These are phyloP conservation scores for Backusella mclennaniae DNA, from an alignment of 192 early-diverging fungal genomes.

Conservation along the genomic window DNA sequence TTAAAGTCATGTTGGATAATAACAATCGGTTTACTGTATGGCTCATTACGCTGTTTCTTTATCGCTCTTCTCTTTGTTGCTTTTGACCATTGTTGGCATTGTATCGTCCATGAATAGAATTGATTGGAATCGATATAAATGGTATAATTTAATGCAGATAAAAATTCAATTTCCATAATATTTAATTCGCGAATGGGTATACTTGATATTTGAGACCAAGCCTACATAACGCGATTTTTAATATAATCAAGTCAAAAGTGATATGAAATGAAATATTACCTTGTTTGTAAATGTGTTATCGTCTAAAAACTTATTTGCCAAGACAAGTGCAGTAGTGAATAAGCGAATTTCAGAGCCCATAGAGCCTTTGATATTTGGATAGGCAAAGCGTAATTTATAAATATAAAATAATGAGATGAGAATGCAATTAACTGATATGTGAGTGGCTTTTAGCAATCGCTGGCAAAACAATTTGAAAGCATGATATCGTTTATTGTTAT, in stretches of 20 bases:
- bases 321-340: conserved; percentile 80
- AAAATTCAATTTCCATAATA: conserved; percentile 86
- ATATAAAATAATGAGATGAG: conserved; percentile 64
- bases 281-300: conserved; percentile 91
- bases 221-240: conserved; percentile 13
- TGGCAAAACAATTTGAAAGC: conserved; percentile 48
- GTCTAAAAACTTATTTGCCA: conserved; percentile 82
- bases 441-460: conserved; percentile 55
- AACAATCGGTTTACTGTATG: background rate
- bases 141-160: conserved; percentile 72
- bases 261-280: conserved; percentile 12
- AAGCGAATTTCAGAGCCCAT: conserved; percentile 79
- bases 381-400: conserved; percentile 50
- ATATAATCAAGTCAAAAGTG: too few species aligned
- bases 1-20: conserved; percentile 14
- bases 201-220: conserved; percentile 86
- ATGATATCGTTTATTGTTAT: background rate
- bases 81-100: conserved; percentile 31
- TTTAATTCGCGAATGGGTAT: conserved; percentile 80
- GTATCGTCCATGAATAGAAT: conserved; percentile 65
- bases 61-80: background rate
- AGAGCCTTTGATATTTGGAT: conserved; percentile 56
- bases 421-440: conserved; percentile 60
- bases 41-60: background rate
- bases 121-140: conserved; percentile 66